Evolutionary conservation across 2,329 filamentous ascomycete species (phyloP).

Genomic region (Podosphaera aphanis): DNA sequence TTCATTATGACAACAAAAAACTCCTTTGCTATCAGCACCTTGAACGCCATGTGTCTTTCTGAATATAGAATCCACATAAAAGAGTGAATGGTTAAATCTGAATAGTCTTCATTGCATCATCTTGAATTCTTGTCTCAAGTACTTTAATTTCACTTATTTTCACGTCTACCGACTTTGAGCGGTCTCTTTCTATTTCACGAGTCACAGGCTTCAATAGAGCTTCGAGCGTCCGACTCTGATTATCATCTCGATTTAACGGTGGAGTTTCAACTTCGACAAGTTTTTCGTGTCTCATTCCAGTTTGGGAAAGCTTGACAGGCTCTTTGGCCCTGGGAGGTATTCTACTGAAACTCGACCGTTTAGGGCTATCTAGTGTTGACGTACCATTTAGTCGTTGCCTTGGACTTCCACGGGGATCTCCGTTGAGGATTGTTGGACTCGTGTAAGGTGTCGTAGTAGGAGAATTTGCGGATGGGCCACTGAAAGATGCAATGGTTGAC

Average conservation of each 20-base stretch:
- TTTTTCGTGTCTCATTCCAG: conserved; percentile 10
- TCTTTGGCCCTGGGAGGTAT: conserved; percentile 38
- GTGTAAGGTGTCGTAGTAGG: conserved; percentile 37
- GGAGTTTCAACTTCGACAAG: conserved; percentile 17
- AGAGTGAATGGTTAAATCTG: conserved; percentile 12
- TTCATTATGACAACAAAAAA: conserved; percentile 3
- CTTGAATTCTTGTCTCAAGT: conserved; percentile 13
- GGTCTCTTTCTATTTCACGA: conserved; percentile 14
- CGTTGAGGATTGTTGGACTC: conserved; percentile 36
- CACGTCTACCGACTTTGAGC: conserved; percentile 7
- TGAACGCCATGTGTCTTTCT: conserved; percentile 11
- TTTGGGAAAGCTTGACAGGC: conserved; percentile 10
- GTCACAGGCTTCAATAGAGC: conserved; percentile 11
- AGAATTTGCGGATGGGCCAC: conserved; percentile 19
- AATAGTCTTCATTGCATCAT: conserved; percentile 18
- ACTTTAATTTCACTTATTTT: conserved; percentile 5
- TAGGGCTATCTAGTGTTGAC: conserved; percentile 40
- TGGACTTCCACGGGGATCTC: conserved; percentile 43
- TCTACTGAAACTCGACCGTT: conserved; percentile 40
- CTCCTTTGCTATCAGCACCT: conserved; percentile 8
- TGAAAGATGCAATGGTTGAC: conserved; percentile 20
- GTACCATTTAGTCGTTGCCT: conserved; percentile 41
- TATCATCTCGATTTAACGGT: conserved; percentile 12
- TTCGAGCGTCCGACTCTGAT: conserved; percentile 10
- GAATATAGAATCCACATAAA: conserved; percentile 6